These are phyloP conservation scores for Phytophthora hibernalis DNA, from an alignment of 352 stramenopile genomes.

Conservation along the genomic window DNA sequence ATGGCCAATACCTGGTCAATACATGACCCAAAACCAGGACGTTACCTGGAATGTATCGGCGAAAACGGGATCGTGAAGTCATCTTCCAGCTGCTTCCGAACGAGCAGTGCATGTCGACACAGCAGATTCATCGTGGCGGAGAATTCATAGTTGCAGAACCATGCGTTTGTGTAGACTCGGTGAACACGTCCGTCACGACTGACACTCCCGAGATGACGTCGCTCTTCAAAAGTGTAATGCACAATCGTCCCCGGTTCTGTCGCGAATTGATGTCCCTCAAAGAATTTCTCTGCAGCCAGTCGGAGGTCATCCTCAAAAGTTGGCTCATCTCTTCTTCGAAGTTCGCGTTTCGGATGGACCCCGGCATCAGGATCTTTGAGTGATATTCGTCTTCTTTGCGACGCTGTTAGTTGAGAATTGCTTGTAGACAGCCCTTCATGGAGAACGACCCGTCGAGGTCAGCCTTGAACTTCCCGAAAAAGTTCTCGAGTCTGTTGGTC, in stretches of 20 bases:
- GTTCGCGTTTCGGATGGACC: not conserved
- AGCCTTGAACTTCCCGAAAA: conserved; percentile 10
- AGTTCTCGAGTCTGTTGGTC: conserved; percentile 7
- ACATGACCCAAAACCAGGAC: not conserved
- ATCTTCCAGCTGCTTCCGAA: not conserved
- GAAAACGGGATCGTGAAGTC: conserved; percentile 1
- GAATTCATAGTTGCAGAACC: conserved; percentile 1
- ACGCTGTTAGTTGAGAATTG: not conserved
- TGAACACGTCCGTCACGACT: not conserved
- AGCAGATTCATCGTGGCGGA: not conserved
- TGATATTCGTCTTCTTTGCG: not conserved
- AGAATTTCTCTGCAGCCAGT: not conserved
- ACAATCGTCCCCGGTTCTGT: not conserved
- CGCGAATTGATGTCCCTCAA: not conserved
- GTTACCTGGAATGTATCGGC: not conserved
- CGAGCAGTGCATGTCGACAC: not conserved
- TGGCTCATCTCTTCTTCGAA: conserved; percentile 6
- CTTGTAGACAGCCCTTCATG: not conserved
- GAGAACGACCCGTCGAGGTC: not conserved
- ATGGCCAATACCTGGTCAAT: conserved; percentile 1
- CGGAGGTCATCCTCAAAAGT: conserved; percentile 1
- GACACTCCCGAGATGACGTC: not conserved
- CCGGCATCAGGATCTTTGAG: not conserved
- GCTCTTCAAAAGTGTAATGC: not conserved
- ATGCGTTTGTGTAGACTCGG: not conserved